Evolutionary conservation across 2,329 filamentous ascomycete genomes (phyloP).

Genomic region (Trichoderma endophyticum): DNA sequence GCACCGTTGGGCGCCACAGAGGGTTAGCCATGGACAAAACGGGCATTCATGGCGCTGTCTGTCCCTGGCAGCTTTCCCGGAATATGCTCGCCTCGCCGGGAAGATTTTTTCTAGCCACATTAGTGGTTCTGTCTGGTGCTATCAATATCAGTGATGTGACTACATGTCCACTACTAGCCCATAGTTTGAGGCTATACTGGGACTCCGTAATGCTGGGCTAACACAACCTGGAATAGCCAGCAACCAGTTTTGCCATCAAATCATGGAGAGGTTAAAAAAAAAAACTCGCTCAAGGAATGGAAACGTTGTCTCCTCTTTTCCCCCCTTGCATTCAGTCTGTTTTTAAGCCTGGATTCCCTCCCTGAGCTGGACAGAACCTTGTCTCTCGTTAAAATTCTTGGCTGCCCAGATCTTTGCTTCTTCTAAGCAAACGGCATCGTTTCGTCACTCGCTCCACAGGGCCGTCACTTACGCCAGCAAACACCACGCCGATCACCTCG

Average conservation of each 20-base stretch:
- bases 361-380: background rate
- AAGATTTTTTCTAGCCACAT: conserved; percentile 2
- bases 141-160: background rate
- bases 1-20: background rate
- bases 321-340: background rate
- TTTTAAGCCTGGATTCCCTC: background rate
- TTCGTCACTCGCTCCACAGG: conserved; percentile 21
- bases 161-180: background rate
- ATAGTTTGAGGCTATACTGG: background rate
- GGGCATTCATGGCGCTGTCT: conserved; percentile 2
- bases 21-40: background rate
- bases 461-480: conserved; percentile 8
- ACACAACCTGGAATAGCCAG: background rate
- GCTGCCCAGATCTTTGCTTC: background rate
- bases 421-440: conserved; percentile 10
- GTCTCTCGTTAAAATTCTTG: conserved; percentile 3
- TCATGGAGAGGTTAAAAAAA: background rate
- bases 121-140: background rate
- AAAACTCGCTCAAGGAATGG: background rate
- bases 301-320: background rate
- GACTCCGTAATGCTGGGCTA: background rate
- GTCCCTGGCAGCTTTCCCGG: background rate
- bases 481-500: conserved; percentile 17
- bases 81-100: background rate
- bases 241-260: background rate